Evolutionary conservation across 2,329 filamentous ascomycete species (phyloP).

Genomic region (Exophiala spinifera): DNA sequence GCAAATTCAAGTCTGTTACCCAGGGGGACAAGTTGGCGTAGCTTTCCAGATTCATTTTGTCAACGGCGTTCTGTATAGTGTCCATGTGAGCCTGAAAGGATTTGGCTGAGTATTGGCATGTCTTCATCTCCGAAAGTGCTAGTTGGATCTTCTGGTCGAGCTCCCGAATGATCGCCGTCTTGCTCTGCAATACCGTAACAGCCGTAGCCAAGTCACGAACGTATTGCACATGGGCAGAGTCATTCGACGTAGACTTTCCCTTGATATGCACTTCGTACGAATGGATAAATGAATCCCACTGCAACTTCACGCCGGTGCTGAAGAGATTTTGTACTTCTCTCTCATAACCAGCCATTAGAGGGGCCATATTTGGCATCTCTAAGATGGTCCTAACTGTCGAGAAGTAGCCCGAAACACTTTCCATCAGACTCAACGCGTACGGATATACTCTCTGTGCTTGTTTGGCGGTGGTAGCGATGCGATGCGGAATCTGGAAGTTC

Average conservation of each 20-base stretch:
- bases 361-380: slow-evolving; percentile 80
- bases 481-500: slow-evolving; percentile 88
- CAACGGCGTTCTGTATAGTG: slow-evolving; percentile 84
- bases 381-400: slow-evolving; percentile 83
- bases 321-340: slow-evolving; percentile 85
- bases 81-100: slow-evolving; percentile 79
- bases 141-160: slow-evolving; percentile 82
- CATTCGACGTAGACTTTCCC: slow-evolving; percentile 56
- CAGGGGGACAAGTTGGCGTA: slow-evolving; percentile 90
- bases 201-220: slow-evolving; percentile 88
- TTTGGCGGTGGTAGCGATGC: slow-evolving; percentile 92
- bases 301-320: slow-evolving; percentile 79
- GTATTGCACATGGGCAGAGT: slow-evolving; percentile 95
- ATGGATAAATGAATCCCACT: slow-evolving; percentile 98
- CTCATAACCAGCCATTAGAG: slow-evolving; percentile 84
- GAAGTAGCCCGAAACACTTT: slow-evolving; percentile 89
- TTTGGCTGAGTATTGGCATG: slow-evolving; percentile 76
- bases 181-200: slow-evolving; percentile 82
- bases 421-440: slow-evolving; percentile 96
- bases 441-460: slow-evolving; percentile 99
- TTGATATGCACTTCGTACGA: slow-evolving; percentile 88
- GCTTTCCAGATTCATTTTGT: slow-evolving; percentile 93
- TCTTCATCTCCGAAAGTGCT: slow-evolving; percentile 75
- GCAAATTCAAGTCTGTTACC: slow-evolving; percentile 81
- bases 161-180: slow-evolving; percentile 72